Percentiles rank a stretch among this genome's conserved stretches.
These are phyloP conservation scores for Yamadazyma laniorum DNA, from an alignment of 805 yeast genomes.

Conservation along the genomic window DNA sequence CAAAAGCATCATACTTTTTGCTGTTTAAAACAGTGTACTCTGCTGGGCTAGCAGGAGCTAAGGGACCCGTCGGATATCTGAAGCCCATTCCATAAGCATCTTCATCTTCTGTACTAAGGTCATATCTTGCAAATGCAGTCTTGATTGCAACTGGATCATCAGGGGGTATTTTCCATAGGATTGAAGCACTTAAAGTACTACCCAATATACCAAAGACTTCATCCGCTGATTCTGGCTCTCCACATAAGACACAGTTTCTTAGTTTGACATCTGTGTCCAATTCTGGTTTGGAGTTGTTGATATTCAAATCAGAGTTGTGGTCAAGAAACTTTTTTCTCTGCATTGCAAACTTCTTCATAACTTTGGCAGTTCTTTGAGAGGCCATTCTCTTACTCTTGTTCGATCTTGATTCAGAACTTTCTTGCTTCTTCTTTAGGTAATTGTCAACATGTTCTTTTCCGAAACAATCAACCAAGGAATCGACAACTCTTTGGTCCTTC, in stretches of 20 bases:
- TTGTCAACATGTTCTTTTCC: conserved; percentile 53
- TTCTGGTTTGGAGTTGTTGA: conserved; percentile 9
- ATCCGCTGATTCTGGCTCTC: conserved; percentile 44
- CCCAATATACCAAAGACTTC: conserved; percentile 61
- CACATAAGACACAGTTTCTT: conserved; percentile 58
- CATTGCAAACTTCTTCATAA: conserved; percentile 60
- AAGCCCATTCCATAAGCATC: conserved; percentile 18
- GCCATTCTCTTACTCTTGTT: conserved; percentile 60
- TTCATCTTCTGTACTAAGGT: not conserved
- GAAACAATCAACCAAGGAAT: conserved; percentile 52
- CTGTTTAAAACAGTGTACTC: conserved; percentile 5
- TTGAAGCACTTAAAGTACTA: conserved; percentile 44
- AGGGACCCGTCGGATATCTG: conserved; percentile 13
- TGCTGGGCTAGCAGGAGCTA: not conserved
- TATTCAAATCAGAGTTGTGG: conserved; percentile 28
- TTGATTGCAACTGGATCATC: conserved; percentile 17
- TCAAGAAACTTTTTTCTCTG: conserved; percentile 46
- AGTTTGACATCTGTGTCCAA: conserved; percentile 17
- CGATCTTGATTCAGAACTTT: conserved; percentile 47
- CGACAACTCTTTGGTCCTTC: conserved; percentile 49
- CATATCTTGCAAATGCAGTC: conserved; percentile 24
- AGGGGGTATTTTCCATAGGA: conserved; percentile 48
- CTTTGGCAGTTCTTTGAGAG: conserved; percentile 57
- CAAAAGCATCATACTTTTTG: conserved; percentile 19
- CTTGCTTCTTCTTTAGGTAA: conserved; percentile 46